phyloP scores from a whole-genome alignment of 2,329 filamentous ascomycete species.

The Penicillium sp. region DNA sequence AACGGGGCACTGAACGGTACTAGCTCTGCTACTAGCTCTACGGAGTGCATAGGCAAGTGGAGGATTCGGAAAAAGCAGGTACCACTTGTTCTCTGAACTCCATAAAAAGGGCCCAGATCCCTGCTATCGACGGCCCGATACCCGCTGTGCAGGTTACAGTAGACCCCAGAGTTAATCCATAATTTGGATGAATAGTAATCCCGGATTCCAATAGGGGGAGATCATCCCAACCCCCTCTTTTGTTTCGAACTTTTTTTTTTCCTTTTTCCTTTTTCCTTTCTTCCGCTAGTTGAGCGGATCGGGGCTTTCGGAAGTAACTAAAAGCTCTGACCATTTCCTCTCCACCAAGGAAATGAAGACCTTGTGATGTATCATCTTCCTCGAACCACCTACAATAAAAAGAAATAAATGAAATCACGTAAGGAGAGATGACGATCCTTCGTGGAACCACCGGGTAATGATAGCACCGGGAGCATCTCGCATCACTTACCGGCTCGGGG shows the following conservation, averaged over 20 bases:
- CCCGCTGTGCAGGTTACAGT: constrained; percentile 27
- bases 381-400: background rate
- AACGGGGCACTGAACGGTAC: constrained; percentile 7
- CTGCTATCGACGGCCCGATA: constrained; percentile 32
- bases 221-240: background rate
- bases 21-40: too few relatives aligned
- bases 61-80: background rate
- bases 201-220: background rate
- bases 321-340: background rate
- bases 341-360: background rate
- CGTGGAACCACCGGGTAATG: background rate
- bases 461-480: background rate
- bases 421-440: constrained; percentile 3
- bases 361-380: constrained; percentile 8
- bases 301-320: constrained; percentile 1
- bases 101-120: constrained; percentile 17
- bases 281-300: background rate
- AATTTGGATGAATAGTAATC: background rate
- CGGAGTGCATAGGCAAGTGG: too few relatives aligned
- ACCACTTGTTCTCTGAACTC: constrained; percentile 1
- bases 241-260: background rate
- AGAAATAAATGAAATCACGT: constrained; percentile 2
- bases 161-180: constrained; percentile 1
- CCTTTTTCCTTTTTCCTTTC: background rate
- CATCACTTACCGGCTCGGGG: constrained; percentile 1